phyloP scores from a whole-genome alignment of 176 grass and related monocot species.

The Bromus sterilis region DNA sequence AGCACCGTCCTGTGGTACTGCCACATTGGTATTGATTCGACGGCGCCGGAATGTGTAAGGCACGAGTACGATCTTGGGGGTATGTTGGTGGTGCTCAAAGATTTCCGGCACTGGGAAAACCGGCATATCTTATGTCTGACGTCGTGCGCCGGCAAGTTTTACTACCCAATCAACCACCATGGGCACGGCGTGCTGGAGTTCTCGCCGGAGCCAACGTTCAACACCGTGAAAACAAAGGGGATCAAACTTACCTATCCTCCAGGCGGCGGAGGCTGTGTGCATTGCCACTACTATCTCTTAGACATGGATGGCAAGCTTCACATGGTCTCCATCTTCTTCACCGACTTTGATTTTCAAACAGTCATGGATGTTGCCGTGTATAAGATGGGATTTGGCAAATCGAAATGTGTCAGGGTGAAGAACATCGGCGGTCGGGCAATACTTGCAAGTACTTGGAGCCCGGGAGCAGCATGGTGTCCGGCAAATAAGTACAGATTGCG shows the following conservation, averaged over 20 bases:
- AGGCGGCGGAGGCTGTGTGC: not conserved
- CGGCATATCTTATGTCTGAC: not conserved
- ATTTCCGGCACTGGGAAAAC: no score
- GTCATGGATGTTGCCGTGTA: not conserved
- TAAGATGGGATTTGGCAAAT: not conserved
- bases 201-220: not conserved
- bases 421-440: no score
- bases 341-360: no score
- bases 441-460: no score
- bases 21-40: not conserved
- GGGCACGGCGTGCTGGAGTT: not conserved
- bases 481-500: not conserved
- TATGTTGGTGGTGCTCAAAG: no score
- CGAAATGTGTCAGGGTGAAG: not conserved
- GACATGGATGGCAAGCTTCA: not conserved
- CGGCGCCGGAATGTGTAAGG: not conserved
- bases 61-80: not conserved
- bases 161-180: not conserved
- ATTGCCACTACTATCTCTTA: not conserved
- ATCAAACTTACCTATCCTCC: not conserved
- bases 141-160: not conserved
- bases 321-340: no score
- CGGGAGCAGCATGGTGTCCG: not conserved
- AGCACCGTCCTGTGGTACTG: not conserved
- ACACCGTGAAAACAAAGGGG: not conserved